Conservation (phyloP, 1,284 basidiomycete species). For the Trichosporon sp. region DNA sequence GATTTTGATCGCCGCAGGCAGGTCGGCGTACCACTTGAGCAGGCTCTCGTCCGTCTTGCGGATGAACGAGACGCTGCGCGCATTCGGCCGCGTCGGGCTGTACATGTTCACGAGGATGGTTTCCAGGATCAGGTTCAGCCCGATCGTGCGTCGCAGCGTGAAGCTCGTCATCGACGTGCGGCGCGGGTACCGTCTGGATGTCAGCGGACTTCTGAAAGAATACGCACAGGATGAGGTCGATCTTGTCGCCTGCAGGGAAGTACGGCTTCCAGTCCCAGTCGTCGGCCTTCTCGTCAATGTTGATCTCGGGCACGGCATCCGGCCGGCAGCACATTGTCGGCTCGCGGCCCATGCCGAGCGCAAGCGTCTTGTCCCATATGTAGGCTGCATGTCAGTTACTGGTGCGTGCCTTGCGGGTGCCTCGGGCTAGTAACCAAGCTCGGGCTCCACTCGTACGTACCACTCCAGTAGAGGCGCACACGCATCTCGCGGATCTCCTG, state of each 20-base stretch:
- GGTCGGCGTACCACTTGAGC: conserved; percentile 11
- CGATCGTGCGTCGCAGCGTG: conserved; percentile 14
- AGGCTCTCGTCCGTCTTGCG: conserved; percentile 16
- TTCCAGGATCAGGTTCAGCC: conserved; percentile 27
- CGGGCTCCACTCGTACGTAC: background rate
- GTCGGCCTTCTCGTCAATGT: conserved; percentile 15
- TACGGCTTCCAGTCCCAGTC: conserved; percentile 19
- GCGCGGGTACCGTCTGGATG: conserved; percentile 12
- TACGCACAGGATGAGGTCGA: conserved; percentile 11
- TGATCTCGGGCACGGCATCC: conserved; percentile 9
- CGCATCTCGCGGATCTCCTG: conserved; percentile 24
- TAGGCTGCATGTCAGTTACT: conserved; percentile 11
- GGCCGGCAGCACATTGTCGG: conserved; percentile 15
- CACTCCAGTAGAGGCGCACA: conserved; percentile 24
- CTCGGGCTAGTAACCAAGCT: background rate
- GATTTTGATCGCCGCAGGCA: conserved; percentile 11
- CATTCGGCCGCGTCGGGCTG: conserved; percentile 24
- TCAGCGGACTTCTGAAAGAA: background rate
- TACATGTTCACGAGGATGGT: conserved; percentile 30
- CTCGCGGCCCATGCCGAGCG: conserved; percentile 25
- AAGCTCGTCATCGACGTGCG: conserved; percentile 14
- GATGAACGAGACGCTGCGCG: conserved; percentile 21
- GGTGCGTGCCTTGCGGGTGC: background rate
- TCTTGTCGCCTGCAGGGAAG: conserved; percentile 13
- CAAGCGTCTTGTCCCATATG: conserved; percentile 24